Evolutionary conservation across 345 rosid genomes (phyloP).

Genomic region (Syzygium grande): DNA sequence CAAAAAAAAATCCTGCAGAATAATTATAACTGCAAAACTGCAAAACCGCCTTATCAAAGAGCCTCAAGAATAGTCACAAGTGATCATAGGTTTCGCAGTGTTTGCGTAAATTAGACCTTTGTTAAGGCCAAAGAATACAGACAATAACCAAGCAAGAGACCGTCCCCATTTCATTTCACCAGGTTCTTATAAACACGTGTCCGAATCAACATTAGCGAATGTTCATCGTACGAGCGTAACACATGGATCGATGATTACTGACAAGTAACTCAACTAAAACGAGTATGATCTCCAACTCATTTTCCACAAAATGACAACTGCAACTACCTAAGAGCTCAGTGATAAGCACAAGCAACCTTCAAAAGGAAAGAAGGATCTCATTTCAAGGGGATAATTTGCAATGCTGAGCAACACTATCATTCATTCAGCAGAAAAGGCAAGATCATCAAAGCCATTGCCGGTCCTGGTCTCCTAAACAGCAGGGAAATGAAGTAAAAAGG

Average conservation of each 20-base stretch:
- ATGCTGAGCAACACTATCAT: neutral
- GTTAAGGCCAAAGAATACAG: neutral
- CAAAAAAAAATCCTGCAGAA: neutral
- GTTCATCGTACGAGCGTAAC: neutral
- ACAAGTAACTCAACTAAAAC: neutral
- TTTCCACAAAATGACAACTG: neutral
- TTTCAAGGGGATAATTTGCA: neutral
- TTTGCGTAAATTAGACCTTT: neutral
- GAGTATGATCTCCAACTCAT: neutral
- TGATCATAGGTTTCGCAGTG: neutral
- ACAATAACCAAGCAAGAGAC: neutral
- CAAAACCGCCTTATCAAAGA: neutral
- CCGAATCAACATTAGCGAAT: neutral
- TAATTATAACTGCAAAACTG: neutral
- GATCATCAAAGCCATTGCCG: neutral
- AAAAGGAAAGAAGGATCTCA: neutral
- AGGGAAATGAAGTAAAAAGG: neutral
- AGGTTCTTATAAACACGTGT: neutral
- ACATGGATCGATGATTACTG: neutral
- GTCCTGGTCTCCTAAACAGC: neutral
- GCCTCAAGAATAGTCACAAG: neutral
- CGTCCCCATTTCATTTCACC: neutral
- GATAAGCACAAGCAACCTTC: neutral
- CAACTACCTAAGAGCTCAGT: neutral
- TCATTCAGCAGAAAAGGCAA: neutral